Evolutionary conservation across 495 filamentous ascomycete species (phyloP).

Genomic region (Penicillium steckii): DNA sequence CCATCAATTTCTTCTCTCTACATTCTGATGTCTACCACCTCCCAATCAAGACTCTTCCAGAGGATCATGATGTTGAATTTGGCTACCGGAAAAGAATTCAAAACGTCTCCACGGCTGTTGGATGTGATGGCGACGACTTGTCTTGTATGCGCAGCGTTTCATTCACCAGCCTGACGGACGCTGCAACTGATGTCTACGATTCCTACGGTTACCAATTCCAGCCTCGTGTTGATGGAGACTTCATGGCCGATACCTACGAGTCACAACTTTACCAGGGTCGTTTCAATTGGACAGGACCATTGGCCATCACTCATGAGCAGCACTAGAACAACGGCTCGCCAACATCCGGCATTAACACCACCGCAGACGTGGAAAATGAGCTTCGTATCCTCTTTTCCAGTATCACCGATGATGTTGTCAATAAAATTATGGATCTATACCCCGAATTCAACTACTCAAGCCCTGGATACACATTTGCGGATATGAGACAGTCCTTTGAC

Average conservation of each 20-base stretch:
- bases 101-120: slow-evolving; percentile 34
- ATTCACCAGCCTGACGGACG: slow-evolving; percentile 25
- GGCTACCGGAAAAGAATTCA: not conserved
- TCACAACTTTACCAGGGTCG: slow-evolving; percentile 35
- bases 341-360: slow-evolving; percentile 28
- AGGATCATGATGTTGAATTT: not conserved
- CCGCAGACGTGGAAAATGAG: slow-evolving; percentile 26
- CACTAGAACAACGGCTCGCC: slow-evolving; percentile 31
- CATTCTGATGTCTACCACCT: not conserved
- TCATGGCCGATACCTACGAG: slow-evolving; percentile 37
- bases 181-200: slow-evolving; percentile 19
- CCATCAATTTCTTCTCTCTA: too few species aligned
- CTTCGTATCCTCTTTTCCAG: slow-evolving; percentile 32
- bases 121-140: slow-evolving; percentile 28
- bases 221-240: slow-evolving; percentile 36
- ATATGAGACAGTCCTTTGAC: slow-evolving; percentile 37
- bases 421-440: slow-evolving; percentile 23
- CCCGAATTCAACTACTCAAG: slow-evolving; percentile 32
- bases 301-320: slow-evolving; percentile 32
- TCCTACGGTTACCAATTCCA: slow-evolving; percentile 32
- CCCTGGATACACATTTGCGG: slow-evolving; percentile 28
- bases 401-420: slow-evolving; percentile 30
- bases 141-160: slow-evolving; percentile 11
- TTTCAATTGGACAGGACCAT: slow-evolving; percentile 37
- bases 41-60: not conserved